Conservation (phyloP, 2,329 filamentous ascomycete genomes). For the Gremmenia infestans region DNA sequence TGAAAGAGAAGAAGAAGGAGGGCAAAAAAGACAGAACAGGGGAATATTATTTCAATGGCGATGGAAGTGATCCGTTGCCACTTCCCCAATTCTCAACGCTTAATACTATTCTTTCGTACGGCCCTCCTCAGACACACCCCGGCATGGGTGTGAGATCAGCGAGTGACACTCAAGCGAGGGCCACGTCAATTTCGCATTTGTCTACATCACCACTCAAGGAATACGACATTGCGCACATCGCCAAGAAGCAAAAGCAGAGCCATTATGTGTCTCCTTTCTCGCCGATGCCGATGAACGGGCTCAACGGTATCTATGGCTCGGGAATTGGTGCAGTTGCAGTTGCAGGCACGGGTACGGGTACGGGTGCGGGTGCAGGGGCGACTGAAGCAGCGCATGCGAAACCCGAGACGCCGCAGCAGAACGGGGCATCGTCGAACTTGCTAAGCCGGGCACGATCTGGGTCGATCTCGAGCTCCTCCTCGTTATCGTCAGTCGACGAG, state of each 20-base stretch:
- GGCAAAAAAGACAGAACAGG: slow-evolving; percentile 49
- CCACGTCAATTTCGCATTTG: background rate
- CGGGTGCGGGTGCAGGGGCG: background rate
- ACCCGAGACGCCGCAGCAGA: slow-evolving; percentile 2
- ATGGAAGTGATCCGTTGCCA: slow-evolving; percentile 27
- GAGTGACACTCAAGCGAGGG: background rate
- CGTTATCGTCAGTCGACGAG: slow-evolving; percentile 34
- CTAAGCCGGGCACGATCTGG: slow-evolving; percentile 13
- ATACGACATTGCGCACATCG: slow-evolving; percentile 1
- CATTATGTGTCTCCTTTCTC: slow-evolving; percentile 1
- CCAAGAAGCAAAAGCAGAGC: slow-evolving; percentile 9
- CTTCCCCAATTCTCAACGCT: slow-evolving; percentile 9
- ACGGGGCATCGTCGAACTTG: background rate
- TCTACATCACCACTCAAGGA: slow-evolving; percentile 1
- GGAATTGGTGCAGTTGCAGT: background rate
- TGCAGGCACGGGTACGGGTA: background rate
- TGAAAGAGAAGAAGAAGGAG: slow-evolving; percentile 52
- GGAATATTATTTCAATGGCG: slow-evolving; percentile 46
- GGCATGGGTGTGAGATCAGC: background rate
- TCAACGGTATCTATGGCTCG: background rate
- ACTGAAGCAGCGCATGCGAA: slow-evolving; percentile 2
- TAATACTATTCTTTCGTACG: slow-evolving; percentile 8
- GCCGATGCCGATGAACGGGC: background rate
- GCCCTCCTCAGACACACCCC: background rate
- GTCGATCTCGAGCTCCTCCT: slow-evolving; percentile 33